Evolutionary conservation across 2,329 filamentous ascomycete genomes (phyloP).

Genomic region (Venturia nashicola): DNA sequence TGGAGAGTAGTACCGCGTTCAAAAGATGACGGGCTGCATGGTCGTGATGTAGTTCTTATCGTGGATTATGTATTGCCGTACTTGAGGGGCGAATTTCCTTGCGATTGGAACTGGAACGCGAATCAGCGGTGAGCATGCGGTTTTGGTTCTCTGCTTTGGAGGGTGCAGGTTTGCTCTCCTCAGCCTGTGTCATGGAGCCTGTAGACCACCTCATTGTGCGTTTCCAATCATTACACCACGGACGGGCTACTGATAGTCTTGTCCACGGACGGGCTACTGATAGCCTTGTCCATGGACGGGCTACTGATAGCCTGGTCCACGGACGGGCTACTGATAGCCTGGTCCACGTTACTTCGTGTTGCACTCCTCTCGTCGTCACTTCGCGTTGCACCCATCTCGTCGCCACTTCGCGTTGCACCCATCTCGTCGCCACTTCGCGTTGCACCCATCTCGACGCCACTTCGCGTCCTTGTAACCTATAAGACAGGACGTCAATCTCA

Average conservation of each 20-base stretch:
- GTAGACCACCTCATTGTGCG: neutral
- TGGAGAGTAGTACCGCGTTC: neutral
- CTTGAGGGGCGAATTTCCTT: too few relatives aligned
- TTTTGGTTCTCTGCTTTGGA: neutral
- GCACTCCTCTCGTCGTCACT: too few relatives aligned
- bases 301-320: too few relatives aligned
- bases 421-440: neutral
- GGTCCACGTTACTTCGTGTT: too few relatives aligned
- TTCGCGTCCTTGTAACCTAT: neutral
- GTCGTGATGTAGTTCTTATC: neutral
- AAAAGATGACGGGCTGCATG: neutral
- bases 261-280: too few relatives aligned
- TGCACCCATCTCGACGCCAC: neutral
- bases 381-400: too few relatives aligned
- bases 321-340: too few relatives aligned
- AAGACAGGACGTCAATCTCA: neutral
- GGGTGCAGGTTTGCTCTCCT: too few relatives aligned
- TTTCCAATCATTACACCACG: neutral
- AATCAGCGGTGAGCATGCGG: neutral
- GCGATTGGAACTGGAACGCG: too few relatives aligned
- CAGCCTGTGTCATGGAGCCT: neutral
- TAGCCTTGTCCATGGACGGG: neutral
- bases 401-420: neutral
- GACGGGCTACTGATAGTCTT: neutral
- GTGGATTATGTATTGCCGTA: neutral